Evolutionary conservation across 2,329 filamentous ascomycete species (phyloP).

Genomic region (Elsinoe arachidis): DNA sequence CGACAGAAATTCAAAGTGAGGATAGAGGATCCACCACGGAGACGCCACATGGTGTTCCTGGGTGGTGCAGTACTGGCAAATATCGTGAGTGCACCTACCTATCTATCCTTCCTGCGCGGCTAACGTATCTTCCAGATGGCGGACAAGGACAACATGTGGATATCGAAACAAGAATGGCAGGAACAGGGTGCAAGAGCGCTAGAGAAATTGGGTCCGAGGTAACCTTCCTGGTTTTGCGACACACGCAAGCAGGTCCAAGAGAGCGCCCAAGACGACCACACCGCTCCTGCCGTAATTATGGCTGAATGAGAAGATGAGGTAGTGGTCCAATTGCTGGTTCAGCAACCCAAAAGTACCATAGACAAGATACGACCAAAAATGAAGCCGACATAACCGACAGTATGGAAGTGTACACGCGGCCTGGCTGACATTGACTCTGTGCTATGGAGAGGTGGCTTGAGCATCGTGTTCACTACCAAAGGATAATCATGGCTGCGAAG

Average conservation of each 20-base stretch:
- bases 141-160: conserved; percentile 98
- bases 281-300: background rate
- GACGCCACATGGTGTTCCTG: conserved; percentile 98
- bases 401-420: background rate
- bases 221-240: conserved; percentile 14
- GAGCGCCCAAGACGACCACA: background rate
- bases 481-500: no score
- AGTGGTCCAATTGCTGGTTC: no score
- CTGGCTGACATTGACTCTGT: background rate
- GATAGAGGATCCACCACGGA: conserved; percentile 92
- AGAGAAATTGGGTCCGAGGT: conserved; percentile 89
- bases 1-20: conserved; percentile 92
- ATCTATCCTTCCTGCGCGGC: background rate
- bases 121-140: conserved; percentile 55
- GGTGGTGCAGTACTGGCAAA: conserved; percentile 94
- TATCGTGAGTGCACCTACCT: conserved; percentile 48
- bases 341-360: background rate
- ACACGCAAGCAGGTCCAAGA: background rate
- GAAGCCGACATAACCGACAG: background rate
- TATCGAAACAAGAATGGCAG: conserved; percentile 92
- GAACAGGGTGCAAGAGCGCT: conserved; percentile 78
- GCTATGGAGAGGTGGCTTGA: no score
- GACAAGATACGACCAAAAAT: background rate
- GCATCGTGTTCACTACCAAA: no score
- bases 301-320: no score